Conservation (phyloP, 2,329 filamentous ascomycete species). For the Microdochium bolleyi region DNA sequence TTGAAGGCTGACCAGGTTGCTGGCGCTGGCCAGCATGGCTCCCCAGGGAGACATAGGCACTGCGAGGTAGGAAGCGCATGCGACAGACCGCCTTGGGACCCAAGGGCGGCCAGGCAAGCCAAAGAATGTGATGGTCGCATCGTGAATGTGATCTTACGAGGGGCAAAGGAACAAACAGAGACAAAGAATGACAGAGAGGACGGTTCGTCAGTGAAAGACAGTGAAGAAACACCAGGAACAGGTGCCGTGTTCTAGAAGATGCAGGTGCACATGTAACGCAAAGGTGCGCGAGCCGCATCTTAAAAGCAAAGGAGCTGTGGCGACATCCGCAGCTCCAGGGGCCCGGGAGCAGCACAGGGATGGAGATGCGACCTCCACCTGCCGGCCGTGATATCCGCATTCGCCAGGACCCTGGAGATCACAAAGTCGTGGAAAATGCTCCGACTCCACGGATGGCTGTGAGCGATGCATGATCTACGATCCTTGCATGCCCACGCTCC, state of each 20-base stretch:
- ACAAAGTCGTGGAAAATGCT: background rate
- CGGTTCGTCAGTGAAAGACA: background rate
- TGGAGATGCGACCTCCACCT: background rate
- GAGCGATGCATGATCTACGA: background rate
- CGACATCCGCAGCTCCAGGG: background rate
- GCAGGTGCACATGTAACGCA: background rate
- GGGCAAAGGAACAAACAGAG: background rate
- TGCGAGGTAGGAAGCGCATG: background rate
- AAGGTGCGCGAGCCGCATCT: background rate
- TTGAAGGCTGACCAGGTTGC: background rate
- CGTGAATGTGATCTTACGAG: background rate
- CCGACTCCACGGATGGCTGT: background rate
- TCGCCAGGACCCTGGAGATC: background rate
- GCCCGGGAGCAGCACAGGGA: background rate
- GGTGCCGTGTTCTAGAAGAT: background rate
- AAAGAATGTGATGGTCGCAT: background rate
- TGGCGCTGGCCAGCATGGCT: conserved; percentile 1
- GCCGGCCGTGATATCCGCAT: background rate
- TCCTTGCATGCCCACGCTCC: background rate
- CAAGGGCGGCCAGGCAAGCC: background rate
- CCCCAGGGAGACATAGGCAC: conserved; percentile 1
- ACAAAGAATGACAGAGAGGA: background rate
- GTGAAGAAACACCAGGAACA: background rate
- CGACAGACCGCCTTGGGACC: background rate
- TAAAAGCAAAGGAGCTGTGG: background rate